Base-by-base conservation (phyloP, 1,284 basidiomycete genomes). In the Trichosporon sp. region DNA sequence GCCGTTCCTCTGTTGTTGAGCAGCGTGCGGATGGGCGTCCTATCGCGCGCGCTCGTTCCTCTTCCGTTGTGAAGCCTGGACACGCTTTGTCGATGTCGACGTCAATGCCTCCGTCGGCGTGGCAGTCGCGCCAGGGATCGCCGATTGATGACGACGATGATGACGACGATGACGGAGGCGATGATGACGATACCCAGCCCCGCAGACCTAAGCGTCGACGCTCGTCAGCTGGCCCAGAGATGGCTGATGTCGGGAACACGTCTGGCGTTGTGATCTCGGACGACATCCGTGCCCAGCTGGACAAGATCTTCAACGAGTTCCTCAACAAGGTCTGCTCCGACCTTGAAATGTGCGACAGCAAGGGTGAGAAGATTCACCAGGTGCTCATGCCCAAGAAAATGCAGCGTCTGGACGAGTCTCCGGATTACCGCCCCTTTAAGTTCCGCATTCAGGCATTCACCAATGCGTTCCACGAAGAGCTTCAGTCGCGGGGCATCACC, bases 391-490 rank as follows among this genome's bases (percentile, higher is more conserved):
- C 96, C 1, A 95, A 95, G 86, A 97, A 97, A 87, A 97, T 98
- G 96, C 92, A 94, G 77, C 90, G 93, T 65, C 86, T 98, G 69
- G 95, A 96, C 82, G 96, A 98, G 85, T 95, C 93, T 64, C 90
- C 91, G 64, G 96, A 98, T 84, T 99, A 96, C 85, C 89, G 96
- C 35, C 96, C 97, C 19, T 99, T 99, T 90, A 98, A 98, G 84
- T 99, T 99, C 86, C 90, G 97, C 69, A 99, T 99, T 78, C 94
- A 96, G 82, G 96, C 97, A 0, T 99, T 99, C 85, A 98, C 96
- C 12, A 94, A 96, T 78, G 93, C 92, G 0, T 99, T 99, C 81
- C 87, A 96, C 77, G 94, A 98, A 81, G 92, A 96, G 72, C 75
- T 84, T 4, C 78, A 79, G 71, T 68, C 75, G 1, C 78, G 84